Evolutionary conservation across 1,139 yeast species (phyloP), one percentile per base, ranked within the genome.

Genomic region (Hansenula anomala): DNA sequence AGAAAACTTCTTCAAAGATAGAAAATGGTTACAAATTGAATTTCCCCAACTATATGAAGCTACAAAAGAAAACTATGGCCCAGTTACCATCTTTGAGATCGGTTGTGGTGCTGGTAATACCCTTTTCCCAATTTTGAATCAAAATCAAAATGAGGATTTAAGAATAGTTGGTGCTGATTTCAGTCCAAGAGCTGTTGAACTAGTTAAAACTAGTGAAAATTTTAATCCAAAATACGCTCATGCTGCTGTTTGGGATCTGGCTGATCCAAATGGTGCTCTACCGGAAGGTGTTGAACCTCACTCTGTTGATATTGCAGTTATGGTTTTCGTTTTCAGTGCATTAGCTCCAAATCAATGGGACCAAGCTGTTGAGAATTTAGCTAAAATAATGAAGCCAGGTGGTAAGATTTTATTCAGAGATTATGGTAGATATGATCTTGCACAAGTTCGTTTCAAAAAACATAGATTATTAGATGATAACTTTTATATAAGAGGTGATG

Each of bases 41-140:
- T 92, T 92, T 49, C 99, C 98, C 1, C 69, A 77, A 14, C 66
- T 92, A 29, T 90, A 84, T 55, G 82, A 80, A 45, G 84, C 89
- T 4, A 86, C 96, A 2, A 72, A 75, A 39, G 71, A 75, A 36
- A 85, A 78, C 33, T 73, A 81, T 13, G 83, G 88, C n/a, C 75
- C 82, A 6, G 72, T 73, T 23, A 79, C 82, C 3, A 83, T 92
- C 27, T 71, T 92, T 39, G 99, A 92, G 59, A 84, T 94, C 39
- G 99, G 99, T 4, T 92, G 98, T 64, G 99, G 98, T 40, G 98
- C 97, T 3, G 99, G 99, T 13, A 94, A 94, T 60, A 92, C 98
- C 0, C 74, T 92, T 64, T 92, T 84, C 61, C 98, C 98, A 1
- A 82, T 92, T 23, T 67, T 92, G 43, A 73, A 73, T 40, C 89